These are phyloP conservation scores for Pseudogymnoascus verrucosus DNA, from an alignment of 2,329 filamentous ascomycete genomes.

Conservation along the genomic window DNA sequence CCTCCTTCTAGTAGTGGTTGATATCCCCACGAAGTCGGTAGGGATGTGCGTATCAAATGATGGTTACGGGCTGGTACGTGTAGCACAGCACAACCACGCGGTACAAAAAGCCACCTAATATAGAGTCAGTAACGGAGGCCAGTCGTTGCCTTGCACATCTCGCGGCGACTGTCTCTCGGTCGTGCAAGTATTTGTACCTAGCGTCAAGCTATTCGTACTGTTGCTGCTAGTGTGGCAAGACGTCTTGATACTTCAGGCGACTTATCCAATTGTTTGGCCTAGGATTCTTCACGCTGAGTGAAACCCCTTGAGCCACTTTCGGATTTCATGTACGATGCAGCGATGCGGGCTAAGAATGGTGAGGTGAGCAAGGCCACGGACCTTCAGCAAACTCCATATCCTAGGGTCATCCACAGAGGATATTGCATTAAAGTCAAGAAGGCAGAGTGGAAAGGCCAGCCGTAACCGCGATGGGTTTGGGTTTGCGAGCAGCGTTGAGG, in stretches of 20 bases:
- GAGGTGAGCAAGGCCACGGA: constrained; percentile 15
- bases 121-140: neutral
- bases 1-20: constrained; percentile 39
- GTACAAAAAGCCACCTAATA: neutral
- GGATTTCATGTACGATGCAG: constrained; percentile 16
- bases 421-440: constrained; percentile 6
- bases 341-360: constrained; percentile 13
- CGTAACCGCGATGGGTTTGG: neutral
- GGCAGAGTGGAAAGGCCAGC: constrained; percentile 8
- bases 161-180: constrained; percentile 16
- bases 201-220: constrained; percentile 15
- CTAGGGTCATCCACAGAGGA: constrained; percentile 8
- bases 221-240: constrained; percentile 12
- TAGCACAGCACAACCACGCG: neutral
- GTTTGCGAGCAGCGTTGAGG: neutral
- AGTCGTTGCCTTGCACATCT: constrained; percentile 10
- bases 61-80: neutral
- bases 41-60: neutral
- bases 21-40: neutral
- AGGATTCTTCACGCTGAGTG: constrained; percentile 11
- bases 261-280: constrained; percentile 13
- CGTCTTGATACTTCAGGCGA: constrained; percentile 10
- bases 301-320: constrained; percentile 14
- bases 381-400: constrained; percentile 16
- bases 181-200: constrained; percentile 19